Evolutionary conservation across 371 early-diverging fungal genomes (phyloP).

Genomic region (Apophysomyces trapeziformis): DNA sequence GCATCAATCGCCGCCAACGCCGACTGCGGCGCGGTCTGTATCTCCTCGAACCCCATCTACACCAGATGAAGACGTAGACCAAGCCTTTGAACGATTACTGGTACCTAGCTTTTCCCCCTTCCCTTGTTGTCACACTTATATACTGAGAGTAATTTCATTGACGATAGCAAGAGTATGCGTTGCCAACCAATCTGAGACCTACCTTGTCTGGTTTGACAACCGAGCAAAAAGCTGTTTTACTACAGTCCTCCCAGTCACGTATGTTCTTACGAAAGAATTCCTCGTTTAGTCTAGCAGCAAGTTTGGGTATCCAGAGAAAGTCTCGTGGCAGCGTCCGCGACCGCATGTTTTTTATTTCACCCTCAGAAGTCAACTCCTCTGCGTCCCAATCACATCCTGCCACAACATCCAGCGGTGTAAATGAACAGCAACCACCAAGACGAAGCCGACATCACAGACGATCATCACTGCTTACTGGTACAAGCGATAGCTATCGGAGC

Average conservation of each 20-base stretch:
- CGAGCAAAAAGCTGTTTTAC: slow-evolving; percentile 44
- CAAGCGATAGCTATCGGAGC: slow-evolving; percentile 18
- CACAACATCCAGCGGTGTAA: slow-evolving; percentile 5
- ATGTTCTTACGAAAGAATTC: slow-evolving; percentile 39
- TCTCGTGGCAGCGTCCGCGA: slow-evolving; percentile 10
- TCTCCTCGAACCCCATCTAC: slow-evolving; percentile 16
- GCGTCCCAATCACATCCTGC: slow-evolving; percentile 5
- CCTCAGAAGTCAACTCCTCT: slow-evolving; percentile 1
- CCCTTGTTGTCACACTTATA: too few species aligned
- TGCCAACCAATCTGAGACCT: slow-evolving; percentile 42
- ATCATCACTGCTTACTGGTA: slow-evolving; percentile 16
- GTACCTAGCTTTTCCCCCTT: slow-evolving; percentile 19
- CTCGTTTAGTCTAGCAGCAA: slow-evolving; percentile 36
- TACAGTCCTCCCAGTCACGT: slow-evolving; percentile 43
- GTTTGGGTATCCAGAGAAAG: slow-evolving; percentile 30
- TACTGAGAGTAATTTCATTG: neutral
- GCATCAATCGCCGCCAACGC: slow-evolving; percentile 22
- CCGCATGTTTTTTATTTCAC: slow-evolving; percentile 3
- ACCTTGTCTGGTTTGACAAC: slow-evolving; percentile 40
- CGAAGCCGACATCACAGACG: slow-evolving; percentile 16
- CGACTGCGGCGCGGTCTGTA: slow-evolving; percentile 5
- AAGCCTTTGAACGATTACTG: slow-evolving; percentile 47
- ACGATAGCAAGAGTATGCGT: slow-evolving; percentile 46
- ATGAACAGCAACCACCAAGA: neutral
- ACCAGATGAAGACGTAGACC: slow-evolving; percentile 37